Base-by-base conservation (phyloP, 805 yeast species). In the Starmerella etchellsii region DNA sequence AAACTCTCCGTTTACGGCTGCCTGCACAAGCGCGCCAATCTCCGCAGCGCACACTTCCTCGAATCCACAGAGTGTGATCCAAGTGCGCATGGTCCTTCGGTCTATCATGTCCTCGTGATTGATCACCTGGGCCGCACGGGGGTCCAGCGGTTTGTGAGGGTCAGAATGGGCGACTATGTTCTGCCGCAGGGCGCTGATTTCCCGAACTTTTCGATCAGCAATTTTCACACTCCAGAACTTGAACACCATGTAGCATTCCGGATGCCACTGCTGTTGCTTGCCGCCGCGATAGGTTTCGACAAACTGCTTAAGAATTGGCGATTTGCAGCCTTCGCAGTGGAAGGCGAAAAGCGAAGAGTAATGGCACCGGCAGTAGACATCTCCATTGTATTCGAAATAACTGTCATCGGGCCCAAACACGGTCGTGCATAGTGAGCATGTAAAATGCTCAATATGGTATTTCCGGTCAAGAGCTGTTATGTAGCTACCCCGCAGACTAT, bases 161-260 rank as follows among this genome's bases (percentile, higher is more conserved):
- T 33, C 41, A 3, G 36, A 35, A 18, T 35, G 3, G 2, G 22
- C 18, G 2, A 45, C 44, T 4, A 47, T 36, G 13, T 34, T 37
- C 15, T 7, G 10, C 2, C 51, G 41, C 9, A 47, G 41, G 13
- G 23, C 31, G 11, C 32, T 19, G 16, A 42, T 32, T 16, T 41
- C 45, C 3, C 31, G 28, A 15, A 40, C 40, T n/a, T 33, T n/a
- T 6, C 44, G 36, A 23, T 47, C 50, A 1, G 79, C 70, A 19
- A 91, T 66, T 42, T 77, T 71, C 18, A 87, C 94, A 56, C 84
- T 85, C 98, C 98, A 91, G 55, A 84, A 87, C 60, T 87, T 87
- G 65, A 81, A 87, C 36, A 91, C 93, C 85, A 93, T 93, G 57
- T 85, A 91, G 65, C 99, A 91, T 58, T 93, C 97, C 1, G 96